Percentiles rank a stretch among this genome's conserved stretches.
phyloP scores from a whole-genome alignment of 116 monocot genomes.

The Trichopus zeylanicus region DNA sequence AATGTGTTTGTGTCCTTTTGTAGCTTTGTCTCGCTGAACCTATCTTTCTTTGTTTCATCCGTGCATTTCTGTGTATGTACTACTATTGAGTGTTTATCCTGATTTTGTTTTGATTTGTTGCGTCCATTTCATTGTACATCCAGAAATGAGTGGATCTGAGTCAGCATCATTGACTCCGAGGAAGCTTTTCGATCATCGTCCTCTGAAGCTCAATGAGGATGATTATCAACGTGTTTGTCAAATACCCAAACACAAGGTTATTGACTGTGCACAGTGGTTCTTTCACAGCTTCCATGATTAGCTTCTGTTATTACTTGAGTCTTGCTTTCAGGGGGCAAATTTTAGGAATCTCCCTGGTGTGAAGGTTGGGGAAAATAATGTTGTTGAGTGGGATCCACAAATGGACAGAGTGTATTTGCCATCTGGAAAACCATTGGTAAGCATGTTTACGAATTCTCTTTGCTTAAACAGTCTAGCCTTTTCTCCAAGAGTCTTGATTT shows the following conservation, averaged over 20 bases:
- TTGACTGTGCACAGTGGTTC: neutral
- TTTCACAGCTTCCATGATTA: neutral
- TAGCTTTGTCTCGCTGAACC: no score
- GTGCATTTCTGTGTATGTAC: no score
- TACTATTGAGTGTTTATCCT: no score
- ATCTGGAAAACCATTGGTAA: slow-evolving; percentile 75
- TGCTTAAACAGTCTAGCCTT: neutral
- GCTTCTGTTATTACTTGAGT: neutral
- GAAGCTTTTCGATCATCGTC: slow-evolving; percentile 43
- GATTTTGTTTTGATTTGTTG: neutral
- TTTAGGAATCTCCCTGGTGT: slow-evolving; percentile 53
- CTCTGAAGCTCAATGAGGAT: slow-evolving; percentile 49
- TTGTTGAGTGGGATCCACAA: slow-evolving; percentile 52
- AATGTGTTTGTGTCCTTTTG: no score
- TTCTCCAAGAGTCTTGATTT: neutral
- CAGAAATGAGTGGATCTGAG: neutral
- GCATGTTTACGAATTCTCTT: neutral
- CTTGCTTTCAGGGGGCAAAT: slow-evolving; percentile 38
- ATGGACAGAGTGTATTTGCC: slow-evolving; percentile 40
- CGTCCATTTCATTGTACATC: neutral
- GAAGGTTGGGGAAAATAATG: slow-evolving; percentile 50
- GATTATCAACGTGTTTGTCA: slow-evolving; percentile 50
- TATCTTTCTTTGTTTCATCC: no score
- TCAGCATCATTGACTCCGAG: neutral
- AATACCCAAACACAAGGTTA: slow-evolving; percentile 61